Evolutionary conservation across 495 filamentous ascomycete genomes (phyloP).

Genomic region (Ramalina intermedia): DNA sequence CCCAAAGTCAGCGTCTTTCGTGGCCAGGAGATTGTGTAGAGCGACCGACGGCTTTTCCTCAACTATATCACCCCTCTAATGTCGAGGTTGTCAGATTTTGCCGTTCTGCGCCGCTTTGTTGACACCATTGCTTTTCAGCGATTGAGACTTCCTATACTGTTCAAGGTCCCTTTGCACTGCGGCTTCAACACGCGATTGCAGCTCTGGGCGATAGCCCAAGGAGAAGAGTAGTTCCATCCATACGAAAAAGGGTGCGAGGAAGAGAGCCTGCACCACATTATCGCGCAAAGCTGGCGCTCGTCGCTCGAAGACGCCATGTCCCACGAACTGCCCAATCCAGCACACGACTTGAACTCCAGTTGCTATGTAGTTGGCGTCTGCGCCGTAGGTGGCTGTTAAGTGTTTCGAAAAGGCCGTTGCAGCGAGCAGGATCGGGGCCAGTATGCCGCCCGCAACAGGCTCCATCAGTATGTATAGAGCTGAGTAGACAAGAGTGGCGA

Average conservation of each 20-base stretch:
- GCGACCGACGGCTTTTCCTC: too few relatives aligned
- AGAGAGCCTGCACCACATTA: constrained; percentile 77
- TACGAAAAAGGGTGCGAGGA: constrained; percentile 95
- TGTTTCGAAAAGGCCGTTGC: constrained; percentile 63
- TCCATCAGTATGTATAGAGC: constrained; percentile 83
- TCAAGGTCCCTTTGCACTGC: constrained; percentile 55
- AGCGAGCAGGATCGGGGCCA: constrained; percentile 58
- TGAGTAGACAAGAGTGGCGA: constrained; percentile 56
- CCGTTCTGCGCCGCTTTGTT: constrained; percentile 8
- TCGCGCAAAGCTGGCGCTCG: constrained; percentile 80
- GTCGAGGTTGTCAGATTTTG: too few relatives aligned
- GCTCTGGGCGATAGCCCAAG: constrained; percentile 77
- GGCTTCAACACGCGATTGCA: constrained; percentile 65
- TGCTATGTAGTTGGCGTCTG: constrained; percentile 54
- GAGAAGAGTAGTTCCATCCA: constrained; percentile 92
- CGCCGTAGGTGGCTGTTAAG: constrained; percentile 50
- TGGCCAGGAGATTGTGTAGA: too few relatives aligned
- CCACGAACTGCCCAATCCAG: constrained; percentile 83
- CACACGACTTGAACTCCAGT: constrained; percentile 50
- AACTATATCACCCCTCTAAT: too few relatives aligned
- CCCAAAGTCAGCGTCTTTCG: too few relatives aligned
- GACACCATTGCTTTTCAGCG: constrained; percentile 9
- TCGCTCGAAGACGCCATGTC: constrained; percentile 81
- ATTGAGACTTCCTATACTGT: constrained; percentile 36
- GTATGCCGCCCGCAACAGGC: constrained; percentile 67